Conservation (phyloP, 1,284 basidiomycete species). For the Sporisorium graminicola region DNA sequence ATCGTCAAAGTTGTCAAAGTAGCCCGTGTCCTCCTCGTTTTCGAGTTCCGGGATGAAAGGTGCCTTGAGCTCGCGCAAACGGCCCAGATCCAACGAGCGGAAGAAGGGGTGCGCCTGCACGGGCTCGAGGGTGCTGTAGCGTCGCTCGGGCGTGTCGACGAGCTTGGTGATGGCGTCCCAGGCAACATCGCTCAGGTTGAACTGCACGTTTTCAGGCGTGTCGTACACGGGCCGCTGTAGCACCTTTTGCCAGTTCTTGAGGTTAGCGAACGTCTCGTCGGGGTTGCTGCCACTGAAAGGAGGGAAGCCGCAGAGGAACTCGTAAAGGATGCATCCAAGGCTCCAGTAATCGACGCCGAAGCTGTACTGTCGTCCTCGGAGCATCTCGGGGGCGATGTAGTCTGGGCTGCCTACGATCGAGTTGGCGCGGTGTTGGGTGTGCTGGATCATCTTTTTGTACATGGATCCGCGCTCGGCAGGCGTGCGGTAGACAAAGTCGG, state of each 20-base stretch:
- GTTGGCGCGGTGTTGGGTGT: constrained; percentile 90
- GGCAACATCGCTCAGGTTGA: constrained; percentile 92
- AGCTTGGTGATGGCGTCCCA: constrained; percentile 96
- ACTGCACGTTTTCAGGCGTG: constrained; percentile 94
- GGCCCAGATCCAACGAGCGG: constrained; percentile 79
- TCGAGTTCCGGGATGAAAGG: constrained; percentile 97
- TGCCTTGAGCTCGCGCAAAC: constrained; percentile 82
- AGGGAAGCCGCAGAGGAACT: constrained; percentile 90
- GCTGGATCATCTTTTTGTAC: constrained; percentile 90
- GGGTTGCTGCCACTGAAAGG: constrained; percentile 95
- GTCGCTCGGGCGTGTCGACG: constrained; percentile 81
- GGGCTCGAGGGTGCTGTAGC: constrained; percentile 81
- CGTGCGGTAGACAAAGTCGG: constrained; percentile 87
- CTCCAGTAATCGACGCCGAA: constrained; percentile 99
- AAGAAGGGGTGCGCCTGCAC: constrained; percentile 89
- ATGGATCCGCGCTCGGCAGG: constrained; percentile 95
- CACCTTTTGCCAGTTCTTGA: constrained; percentile 95
- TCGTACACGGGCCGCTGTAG: constrained; percentile 93
- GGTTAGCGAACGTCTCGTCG: constrained; percentile 98
- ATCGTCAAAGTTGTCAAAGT: constrained; percentile 96
- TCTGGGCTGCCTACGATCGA: constrained; percentile 98
- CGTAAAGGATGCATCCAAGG: constrained; percentile 94
- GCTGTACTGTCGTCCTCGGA: constrained; percentile 92
- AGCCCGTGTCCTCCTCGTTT: constrained; percentile 91
- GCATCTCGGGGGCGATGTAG: constrained; percentile 84